Evolutionary conservation across 306 rosid genomes (phyloP), one percentile per base, ranked within the genome.

Genomic region (Boehmeria nivea): DNA sequence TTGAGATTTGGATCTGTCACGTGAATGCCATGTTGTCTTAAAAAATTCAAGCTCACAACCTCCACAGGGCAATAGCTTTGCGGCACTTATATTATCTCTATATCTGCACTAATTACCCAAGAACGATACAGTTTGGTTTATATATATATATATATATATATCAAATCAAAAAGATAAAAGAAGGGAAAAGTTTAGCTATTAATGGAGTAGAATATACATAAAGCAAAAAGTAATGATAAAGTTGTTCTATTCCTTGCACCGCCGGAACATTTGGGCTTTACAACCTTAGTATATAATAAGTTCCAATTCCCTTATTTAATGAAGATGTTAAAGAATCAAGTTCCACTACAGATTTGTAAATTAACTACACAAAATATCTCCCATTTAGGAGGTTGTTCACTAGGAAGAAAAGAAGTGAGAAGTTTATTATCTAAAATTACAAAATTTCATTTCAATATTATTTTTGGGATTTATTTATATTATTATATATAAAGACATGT

Each of bases 401-500:
- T 31, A 31, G 36, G 9, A 31, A 0, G 5, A 31, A 31, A 31
- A 31, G 5, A n/a, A n/a, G n/a, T n/a, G n/a, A n/a, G n/a, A n/a
- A 31, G 36, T 10, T 31, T 10, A 31, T 4, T 6, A 4, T 31
- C 36, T 31, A 31, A 31, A 31, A 31, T 4, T 1, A 31, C 1
- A 10, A 31, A 31, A 4, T 31, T 31, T 4, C 5, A 31, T 31
- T 31, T 10, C 8, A 4, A 31, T 31, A 2, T 31, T 4, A 3
- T n/a, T n/a, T 31, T 28, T 31, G 1, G 36, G 36, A 4, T 31
- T 31, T 31, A 31, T 31, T 31, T 31, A 4, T 31, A n/a, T n/a
- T n/a, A n/a, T n/a, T n/a, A n/a, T n/a, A n/a, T 44, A 0, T 48
- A 48, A 7, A 23, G 28, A 79, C 68, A 66, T 78, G 78, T 70